Evolutionary conservation across 148 eudicot genomes (phyloP).

Genomic region (Rhododendron williamsianum): DNA sequence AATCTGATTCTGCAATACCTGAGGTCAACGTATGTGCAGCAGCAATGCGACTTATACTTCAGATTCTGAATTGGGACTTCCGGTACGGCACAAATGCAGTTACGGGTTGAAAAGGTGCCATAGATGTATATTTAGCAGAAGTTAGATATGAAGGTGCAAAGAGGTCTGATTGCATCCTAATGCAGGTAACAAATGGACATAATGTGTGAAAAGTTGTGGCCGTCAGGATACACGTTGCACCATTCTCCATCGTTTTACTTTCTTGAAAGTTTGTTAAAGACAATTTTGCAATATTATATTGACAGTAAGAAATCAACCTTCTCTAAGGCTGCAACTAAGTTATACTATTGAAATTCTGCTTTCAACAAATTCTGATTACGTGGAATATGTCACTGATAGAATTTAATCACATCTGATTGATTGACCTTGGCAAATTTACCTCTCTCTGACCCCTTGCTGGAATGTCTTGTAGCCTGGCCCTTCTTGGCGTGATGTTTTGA

Average conservation of each 20-base stretch:
- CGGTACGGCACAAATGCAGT: conserved; percentile 29
- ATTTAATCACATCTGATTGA: conserved; percentile 8
- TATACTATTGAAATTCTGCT: background rate
- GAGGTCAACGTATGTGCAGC: conserved; percentile 83
- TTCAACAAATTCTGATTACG: background rate
- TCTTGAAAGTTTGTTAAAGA: background rate
- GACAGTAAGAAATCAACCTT: background rate
- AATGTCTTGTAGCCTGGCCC: conserved; percentile 5
- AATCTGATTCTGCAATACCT: conserved; percentile 61
- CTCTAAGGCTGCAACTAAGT: background rate
- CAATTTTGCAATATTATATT: conserved; percentile 1
- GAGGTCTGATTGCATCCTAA: conserved; percentile 59
- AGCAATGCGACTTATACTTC: conserved; percentile 82
- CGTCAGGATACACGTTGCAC: background rate
- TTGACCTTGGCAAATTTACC: conserved; percentile 3
- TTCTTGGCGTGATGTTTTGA: too few species aligned
- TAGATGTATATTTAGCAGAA: conserved; percentile 51
- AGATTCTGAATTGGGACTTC: conserved; percentile 89
- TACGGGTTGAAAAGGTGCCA: conserved; percentile 40
- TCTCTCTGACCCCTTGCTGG: conserved; percentile 3
- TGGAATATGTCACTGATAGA: background rate
- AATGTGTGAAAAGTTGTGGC: background rate
- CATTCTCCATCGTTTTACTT: background rate
- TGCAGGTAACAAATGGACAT: conserved; percentile 47
- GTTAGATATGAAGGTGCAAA: conserved; percentile 41